Evolutionary conservation across 306 rosid species (phyloP), one percentile per base, ranked within the genome.

Genomic region (Morella rubra): DNA sequence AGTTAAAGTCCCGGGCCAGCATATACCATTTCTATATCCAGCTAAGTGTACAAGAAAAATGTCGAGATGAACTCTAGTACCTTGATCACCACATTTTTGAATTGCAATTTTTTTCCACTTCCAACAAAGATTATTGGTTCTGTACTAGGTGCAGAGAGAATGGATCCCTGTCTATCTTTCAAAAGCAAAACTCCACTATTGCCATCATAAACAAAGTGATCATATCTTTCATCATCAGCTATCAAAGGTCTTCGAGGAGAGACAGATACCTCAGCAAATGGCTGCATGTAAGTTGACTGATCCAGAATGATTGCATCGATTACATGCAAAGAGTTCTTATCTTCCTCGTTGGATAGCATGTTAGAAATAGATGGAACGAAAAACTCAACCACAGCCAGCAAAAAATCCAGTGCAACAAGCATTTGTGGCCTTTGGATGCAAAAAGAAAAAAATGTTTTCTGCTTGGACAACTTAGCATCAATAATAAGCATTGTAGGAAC

Each of bases 331-430:
- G 88, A 82, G 49, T 65, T 78, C 52, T 76, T 50, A 40, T 81
- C 78, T 81, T 88, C 97, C 68, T 88, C 96, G 79, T 77, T 71
- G 66, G 97, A 87, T 77, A 87, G 81, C 73, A 85, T 88, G 72
- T 84, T 81, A 54, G 92, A 84, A 76, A 90, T 83, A 22, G 96
- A 83, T 69, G 99, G 99, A 79, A 95, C 91, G 20, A 95, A 95
- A 79, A 95, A 95, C 91, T 92, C 97, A 79, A 79, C 92, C 6
- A 95, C 92, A 45, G 96, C 99, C 69, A 92, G 96, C 71, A 95
- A 91, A 86, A 95, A 95, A 85, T 95, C 99, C 70, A 95, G 92
- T 51, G 97, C 93, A 79, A 95, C 97, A 61, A 95, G 96, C 77
- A 95, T 82, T 81, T 90, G 96, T 73, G 97, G 99, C 85, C 96